phyloP scores from a whole-genome alignment of 2,329 filamentous ascomycete species.

The Hypoxylon sp. region DNA sequence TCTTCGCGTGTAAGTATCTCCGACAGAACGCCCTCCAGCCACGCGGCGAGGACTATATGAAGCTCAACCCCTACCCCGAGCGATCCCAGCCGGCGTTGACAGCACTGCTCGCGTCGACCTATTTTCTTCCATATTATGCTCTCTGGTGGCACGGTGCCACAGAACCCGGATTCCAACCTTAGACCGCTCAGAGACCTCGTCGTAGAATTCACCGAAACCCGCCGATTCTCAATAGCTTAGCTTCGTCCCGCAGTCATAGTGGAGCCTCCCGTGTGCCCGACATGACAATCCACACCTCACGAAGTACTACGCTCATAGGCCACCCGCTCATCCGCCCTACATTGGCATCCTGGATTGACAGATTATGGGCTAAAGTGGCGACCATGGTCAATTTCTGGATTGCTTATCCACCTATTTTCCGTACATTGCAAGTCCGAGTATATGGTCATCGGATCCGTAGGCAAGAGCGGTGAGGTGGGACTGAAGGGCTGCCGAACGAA shows the following conservation, averaged over 20 bases:
- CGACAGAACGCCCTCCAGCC: not conserved
- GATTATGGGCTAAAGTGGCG: constrained; percentile 28
- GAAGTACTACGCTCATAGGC: constrained; percentile 31
- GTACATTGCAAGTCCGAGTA: not conserved
- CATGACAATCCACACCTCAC: constrained; percentile 39
- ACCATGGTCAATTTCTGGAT: constrained; percentile 18
- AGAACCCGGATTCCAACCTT: not conserved
- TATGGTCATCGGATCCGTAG: not conserved
- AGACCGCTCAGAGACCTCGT: not conserved
- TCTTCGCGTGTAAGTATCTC: not conserved
- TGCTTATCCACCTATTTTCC: not conserved
- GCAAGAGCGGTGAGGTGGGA: too few relatives aligned
- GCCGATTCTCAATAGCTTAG: not conserved
- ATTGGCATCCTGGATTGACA: constrained; percentile 36
- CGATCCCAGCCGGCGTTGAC: not conserved
- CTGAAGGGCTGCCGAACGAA: too few relatives aligned
- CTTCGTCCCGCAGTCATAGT: constrained; percentile 24
- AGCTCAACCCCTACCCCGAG: not conserved
- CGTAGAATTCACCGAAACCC: not conserved
- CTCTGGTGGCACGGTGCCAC: not conserved
- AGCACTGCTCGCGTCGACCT: not conserved
- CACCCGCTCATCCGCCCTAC: constrained; percentile 34
- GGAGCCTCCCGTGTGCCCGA: constrained; percentile 34
- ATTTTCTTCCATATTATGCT: not conserved
- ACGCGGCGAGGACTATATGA: not conserved